A percentile compares a stretch with the other conserved stretches of the same genome.
Conservation (phyloP, 2,329 filamentous ascomycete species). For the Tolypocladium ovalisporum region DNA sequence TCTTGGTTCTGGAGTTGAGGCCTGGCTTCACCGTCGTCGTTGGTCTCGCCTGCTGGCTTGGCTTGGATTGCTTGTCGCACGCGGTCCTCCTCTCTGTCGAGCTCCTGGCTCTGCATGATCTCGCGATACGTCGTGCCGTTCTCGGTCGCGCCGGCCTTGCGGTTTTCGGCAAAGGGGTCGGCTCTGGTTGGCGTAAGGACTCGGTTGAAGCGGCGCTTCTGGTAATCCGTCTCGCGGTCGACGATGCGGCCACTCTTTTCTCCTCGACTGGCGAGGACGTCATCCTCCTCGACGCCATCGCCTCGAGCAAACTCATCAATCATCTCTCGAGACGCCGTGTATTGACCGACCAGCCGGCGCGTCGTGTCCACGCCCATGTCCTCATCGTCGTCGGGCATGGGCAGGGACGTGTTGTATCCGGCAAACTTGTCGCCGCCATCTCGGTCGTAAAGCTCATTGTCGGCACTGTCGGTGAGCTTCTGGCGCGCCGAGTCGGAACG, state of each 20-base stretch:
- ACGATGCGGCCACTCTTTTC: slow-evolving; percentile 87
- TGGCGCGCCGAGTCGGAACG: slow-evolving; percentile 84
- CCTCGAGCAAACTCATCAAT: slow-evolving; percentile 90
- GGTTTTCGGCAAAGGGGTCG: slow-evolving; percentile 73
- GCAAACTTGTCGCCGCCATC: slow-evolving; percentile 70
- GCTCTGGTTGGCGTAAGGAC: slow-evolving; percentile 75
- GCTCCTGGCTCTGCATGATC: slow-evolving; percentile 79
- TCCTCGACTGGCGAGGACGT: slow-evolving; percentile 68
- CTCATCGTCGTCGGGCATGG: slow-evolving; percentile 66
- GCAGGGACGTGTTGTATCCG: slow-evolving; percentile 85
- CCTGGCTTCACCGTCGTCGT: slow-evolving; percentile 50
- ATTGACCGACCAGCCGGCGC: slow-evolving; percentile 80
- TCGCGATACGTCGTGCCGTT: slow-evolving; percentile 79
- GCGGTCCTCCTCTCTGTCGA: slow-evolving; percentile 88
- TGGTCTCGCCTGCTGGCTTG: slow-evolving; percentile 50
- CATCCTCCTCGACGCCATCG: slow-evolving; percentile 79
- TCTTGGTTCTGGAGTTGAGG: slow-evolving; percentile 65
- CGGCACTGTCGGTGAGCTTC: slow-evolving; percentile 81
- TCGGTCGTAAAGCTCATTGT: slow-evolving; percentile 77
- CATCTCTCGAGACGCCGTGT: slow-evolving; percentile 84
- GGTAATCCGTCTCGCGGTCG: slow-evolving; percentile 93
- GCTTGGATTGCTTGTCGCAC: slow-evolving; percentile 72
- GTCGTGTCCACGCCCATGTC: slow-evolving; percentile 68
- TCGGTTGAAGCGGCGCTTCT: slow-evolving; percentile 88
- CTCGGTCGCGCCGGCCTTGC: slow-evolving; percentile 52